Evolutionary conservation across 2,329 filamentous ascomycete species (phyloP).

Genomic region (Chaetomium strumarium): DNA sequence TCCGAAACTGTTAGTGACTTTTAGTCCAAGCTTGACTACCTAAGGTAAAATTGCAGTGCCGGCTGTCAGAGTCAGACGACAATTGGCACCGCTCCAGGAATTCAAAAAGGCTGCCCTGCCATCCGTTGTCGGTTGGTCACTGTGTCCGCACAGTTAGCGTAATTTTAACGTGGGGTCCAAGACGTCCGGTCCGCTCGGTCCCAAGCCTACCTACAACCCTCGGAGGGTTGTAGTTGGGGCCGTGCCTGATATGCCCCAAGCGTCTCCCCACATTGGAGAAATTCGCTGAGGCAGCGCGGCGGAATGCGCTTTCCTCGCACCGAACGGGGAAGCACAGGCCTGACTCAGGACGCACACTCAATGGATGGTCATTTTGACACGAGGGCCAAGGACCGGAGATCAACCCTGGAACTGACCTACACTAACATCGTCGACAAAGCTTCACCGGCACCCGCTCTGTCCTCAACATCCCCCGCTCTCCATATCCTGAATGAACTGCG

Average conservation of each 20-base stretch:
- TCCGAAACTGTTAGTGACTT: too few relatives aligned
- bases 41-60: too few relatives aligned
- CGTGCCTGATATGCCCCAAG: not conserved
- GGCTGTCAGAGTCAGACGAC: too few relatives aligned
- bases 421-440: not conserved
- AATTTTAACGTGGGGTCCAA: slow-evolving; percentile 1
- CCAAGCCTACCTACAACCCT: too few relatives aligned
- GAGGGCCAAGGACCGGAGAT: too few relatives aligned
- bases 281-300: not conserved
- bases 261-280: slow-evolving; percentile 1
- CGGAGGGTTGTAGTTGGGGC: too few relatives aligned
- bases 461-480: not conserved
- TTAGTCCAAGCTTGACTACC: too few relatives aligned
- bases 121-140: not conserved
- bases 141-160: slow-evolving; percentile 19
- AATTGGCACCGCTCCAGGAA: not conserved
- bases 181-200: not conserved
- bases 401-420: too few relatives aligned
- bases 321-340: not conserved
- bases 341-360: not conserved
- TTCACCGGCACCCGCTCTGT: too few relatives aligned
- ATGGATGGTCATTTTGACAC: too few relatives aligned
- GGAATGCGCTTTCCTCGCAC: not conserved
- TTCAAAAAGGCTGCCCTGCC: too few relatives aligned
- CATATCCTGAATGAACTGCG: not conserved